Percentiles rank a stretch among this genome's conserved stretches.
phyloP scores from a whole-genome alignment of 2,329 filamentous ascomycete species.

The Clarireedia homoeocarpa region DNA sequence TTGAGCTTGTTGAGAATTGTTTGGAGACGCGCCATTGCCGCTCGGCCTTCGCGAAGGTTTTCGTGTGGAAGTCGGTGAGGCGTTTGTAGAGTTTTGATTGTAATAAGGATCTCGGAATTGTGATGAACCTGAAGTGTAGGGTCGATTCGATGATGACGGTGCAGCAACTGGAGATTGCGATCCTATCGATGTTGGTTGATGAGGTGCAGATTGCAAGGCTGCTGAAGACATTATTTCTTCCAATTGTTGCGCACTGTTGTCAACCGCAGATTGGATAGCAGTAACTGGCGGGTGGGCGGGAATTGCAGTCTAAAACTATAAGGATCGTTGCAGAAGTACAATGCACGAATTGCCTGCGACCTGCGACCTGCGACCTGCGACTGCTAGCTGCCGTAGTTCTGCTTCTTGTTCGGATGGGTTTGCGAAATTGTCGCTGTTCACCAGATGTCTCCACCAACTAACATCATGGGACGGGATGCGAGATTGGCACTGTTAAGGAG shows the following conservation, averaged over 20 bases:
- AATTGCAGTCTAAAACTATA: constrained; percentile 1
- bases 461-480: constrained; percentile 35
- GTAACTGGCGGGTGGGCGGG: constrained; percentile 1
- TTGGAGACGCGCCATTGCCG: constrained; percentile 37
- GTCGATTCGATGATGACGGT: constrained; percentile 38
- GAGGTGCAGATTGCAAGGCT: constrained; percentile 52
- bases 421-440: constrained; percentile 29
- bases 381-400: too few relatives aligned
- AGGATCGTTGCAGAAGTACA: constrained; percentile 4
- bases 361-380: too few relatives aligned
- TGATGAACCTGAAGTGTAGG: constrained; percentile 46
- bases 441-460: constrained; percentile 34
- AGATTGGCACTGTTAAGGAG: neutral
- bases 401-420: neutral
- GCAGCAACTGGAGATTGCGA: constrained; percentile 40
- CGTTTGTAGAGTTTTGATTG: constrained; percentile 26
- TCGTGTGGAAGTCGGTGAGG: constrained; percentile 42
- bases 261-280: constrained; percentile 9
- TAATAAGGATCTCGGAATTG: constrained; percentile 50
- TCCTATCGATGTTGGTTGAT: constrained; percentile 41
- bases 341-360: neutral
- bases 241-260: constrained; percentile 13
- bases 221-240: constrained; percentile 51
- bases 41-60: constrained; percentile 47
- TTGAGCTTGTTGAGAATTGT: constrained; percentile 21